Base-by-base conservation (phyloP, 805 yeast species). In the Myxozyma nipponensis region DNA sequence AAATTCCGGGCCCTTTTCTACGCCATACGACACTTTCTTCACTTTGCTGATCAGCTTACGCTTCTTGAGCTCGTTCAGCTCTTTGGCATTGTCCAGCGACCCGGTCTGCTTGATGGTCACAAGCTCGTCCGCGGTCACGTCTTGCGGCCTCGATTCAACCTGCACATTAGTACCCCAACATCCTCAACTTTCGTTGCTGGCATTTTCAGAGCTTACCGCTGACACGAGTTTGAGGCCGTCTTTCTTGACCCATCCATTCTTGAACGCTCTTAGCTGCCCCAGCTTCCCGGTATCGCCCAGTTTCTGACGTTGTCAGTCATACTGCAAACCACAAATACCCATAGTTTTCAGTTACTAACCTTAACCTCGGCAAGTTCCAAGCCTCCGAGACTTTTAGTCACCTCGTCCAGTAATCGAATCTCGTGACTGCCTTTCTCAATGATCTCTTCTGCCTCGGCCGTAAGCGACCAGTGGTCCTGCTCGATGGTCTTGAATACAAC, bases 231-330 rank as follows among this genome's bases (percentile, higher is more conserved):
- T 81, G 61, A 86, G 95, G 50, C 91, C 95, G 52, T 84, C 86
- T 68, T 95, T 93, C 57, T 78, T 72, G 63, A 93, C 83, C 99
- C 99, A 93, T 38, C 95, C 95, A 69, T 90, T 90, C 71, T 89
- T 91, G 78, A 93, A 95, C 17, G 98, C 99, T 64, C 90, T 83
- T 61, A 95, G 95, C 73, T 93, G 98, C 57, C 98, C 99, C 58
- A 91, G 77, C 62, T 83, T 83, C 56, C 97, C 98, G 52, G 81
- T 81, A 46, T 81, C 73, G 49, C 97, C 97, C 71, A 91, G 74
- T 58, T 83, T 77, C 49, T 81, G 66, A 44, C 62, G 4, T 44
- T 4, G 15, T 18, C 4, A 15, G 17, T 3, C 25, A 3, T 17
- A 2, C 34, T 39, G 15, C 9, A 13, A 35, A 21, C 41, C 47